A percentile compares a stretch with the other conserved stretches of the same genome.
phyloP scores from a whole-genome alignment of 768 basidiomycete species.

The Nidularia pulvinata region DNA sequence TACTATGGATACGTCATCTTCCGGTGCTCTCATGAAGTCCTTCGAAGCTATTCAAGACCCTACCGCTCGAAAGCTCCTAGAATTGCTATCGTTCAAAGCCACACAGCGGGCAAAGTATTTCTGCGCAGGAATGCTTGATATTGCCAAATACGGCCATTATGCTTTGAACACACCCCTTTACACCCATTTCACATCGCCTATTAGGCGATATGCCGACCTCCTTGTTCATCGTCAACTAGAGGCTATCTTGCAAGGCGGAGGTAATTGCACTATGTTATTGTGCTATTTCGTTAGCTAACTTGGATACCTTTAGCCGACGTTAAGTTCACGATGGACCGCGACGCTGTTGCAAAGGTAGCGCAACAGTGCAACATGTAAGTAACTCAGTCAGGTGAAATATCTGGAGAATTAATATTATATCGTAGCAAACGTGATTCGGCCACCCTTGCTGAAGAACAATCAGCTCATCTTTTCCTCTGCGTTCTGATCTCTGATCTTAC shows the following conservation, averaged over 20 bases:
- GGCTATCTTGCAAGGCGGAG: conserved; percentile 73
- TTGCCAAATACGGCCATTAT: conserved; percentile 96
- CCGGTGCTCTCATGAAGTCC: conserved; percentile 83
- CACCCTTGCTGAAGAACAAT: conserved; percentile 93
- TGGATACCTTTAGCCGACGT: conserved; percentile 49
- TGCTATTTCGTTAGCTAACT: not conserved
- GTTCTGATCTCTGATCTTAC: conserved; percentile 94
- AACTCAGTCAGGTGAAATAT: not conserved
- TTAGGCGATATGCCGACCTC: conserved; percentile 91
- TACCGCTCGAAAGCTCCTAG: conserved; percentile 74
- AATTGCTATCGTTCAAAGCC: conserved; percentile 86
- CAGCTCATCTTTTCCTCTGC: conserved; percentile 93
- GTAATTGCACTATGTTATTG: conserved; percentile 30
- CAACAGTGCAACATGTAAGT: conserved; percentile 97
- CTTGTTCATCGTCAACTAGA: conserved; percentile 97
- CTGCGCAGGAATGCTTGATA: conserved; percentile 99
- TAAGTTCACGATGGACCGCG: conserved; percentile 97
- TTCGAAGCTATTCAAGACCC: conserved; percentile 75
- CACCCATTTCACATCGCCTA: conserved; percentile 92
- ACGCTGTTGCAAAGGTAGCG: conserved; percentile 96
- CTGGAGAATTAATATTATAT: conserved; percentile 2
- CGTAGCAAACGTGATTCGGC: conserved; percentile 89
- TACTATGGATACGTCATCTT: conserved; percentile 75
- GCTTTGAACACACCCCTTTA: conserved; percentile 90
- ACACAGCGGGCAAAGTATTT: conserved; percentile 97